Percentiles rank a stretch among this genome's conserved stretches.
Evolutionary conservation across 805 yeast genomes (phyloP).

Genomic region (Kodamaea leandrae): DNA sequence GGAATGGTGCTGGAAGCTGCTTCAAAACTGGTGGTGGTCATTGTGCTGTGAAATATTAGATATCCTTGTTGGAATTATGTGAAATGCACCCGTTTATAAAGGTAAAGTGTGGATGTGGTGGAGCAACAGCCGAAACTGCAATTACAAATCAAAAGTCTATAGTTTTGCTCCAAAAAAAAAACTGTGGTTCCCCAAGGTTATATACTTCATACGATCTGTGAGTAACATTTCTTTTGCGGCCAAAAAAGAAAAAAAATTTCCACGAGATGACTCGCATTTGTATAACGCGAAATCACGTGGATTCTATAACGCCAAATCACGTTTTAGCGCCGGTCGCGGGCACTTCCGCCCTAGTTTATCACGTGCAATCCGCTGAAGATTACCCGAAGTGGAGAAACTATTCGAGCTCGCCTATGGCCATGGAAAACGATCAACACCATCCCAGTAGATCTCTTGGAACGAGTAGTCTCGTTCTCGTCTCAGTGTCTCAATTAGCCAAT

Average conservation of each 20-base stretch:
- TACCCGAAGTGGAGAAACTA: too few relatives aligned
- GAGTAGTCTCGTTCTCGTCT: too few relatives aligned
- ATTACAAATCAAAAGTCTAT: constrained; percentile 1
- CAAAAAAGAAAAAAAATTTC: background rate
- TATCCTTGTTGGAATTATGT: background rate
- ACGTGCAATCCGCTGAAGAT: background rate
- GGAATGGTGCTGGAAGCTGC: background rate
- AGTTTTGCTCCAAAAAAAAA: background rate
- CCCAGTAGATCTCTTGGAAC: too few relatives aligned
- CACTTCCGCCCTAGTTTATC: too few relatives aligned
- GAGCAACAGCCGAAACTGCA: background rate
- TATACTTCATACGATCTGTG: constrained; percentile 2
- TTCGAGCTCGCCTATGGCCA: too few relatives aligned
- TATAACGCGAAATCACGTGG: constrained; percentile 2
- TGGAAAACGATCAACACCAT: too few relatives aligned
- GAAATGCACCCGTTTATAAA: background rate
- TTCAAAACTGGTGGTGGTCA: constrained; percentile 7
- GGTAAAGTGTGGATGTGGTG: constrained; percentile 6
- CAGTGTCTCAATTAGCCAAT: too few relatives aligned
- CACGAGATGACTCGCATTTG: background rate
- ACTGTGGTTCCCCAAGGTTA: constrained; percentile 6
- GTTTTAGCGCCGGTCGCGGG: background rate
- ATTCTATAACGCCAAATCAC: constrained; percentile 2
- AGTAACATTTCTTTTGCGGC: constrained; percentile 1
- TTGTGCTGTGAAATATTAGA: background rate